Base-by-base conservation (phyloP, 2,329 filamentous ascomycete genomes). In the Sordariomycetes sp. region DNA sequence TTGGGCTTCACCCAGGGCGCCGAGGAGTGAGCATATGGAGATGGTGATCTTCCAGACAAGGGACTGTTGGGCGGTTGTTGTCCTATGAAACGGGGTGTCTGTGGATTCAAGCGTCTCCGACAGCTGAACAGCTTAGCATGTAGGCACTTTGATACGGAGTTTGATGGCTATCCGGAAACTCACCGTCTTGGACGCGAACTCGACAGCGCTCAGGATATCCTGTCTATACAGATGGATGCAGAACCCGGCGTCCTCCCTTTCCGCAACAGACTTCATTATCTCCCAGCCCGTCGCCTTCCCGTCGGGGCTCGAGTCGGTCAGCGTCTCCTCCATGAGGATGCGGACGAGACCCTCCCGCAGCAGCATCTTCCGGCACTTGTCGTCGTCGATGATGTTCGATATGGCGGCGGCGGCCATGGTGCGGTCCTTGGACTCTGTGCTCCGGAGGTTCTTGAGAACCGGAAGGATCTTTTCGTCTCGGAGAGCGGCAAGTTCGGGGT, bases 251-350 rank as follows among this genome's bases (percentile, higher is more conserved):
- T 86, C 84, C 67, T 88, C 85, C 65, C 86, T 80, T 61, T 80
- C 73, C 2, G 79, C 80, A 57, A 88, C 73, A 50, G 82, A 77
- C 62, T 79, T 77, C 57, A 88, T 71, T 62, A 87, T 85, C 14
- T 80, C 79, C 85, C 85, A 88, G n/a, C 83, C 85, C 22, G 83
- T 81, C 51, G 83, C 80, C 54, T 81, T 77, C 64, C 82, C 83
- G 69, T 87, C 83, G 57, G 86, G 72, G 59, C 76, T 81, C 43
- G 78, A 72, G 65, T 88, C 85, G 25, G 82, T 83, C 59, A 88
- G 70, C 34, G 82, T 86, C 72, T 87, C 81, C 35, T 78, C 82
- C 60, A 88, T 76, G 51, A 88, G 68, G 57, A 80, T 79, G 63
- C 78, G 79, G 51, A 88, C 83, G 62, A 88, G 75, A 68, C 86